These are phyloP conservation scores for Pseudopyricularia cyperi DNA, from an alignment of 2,329 filamentous ascomycete species.

Conservation along the genomic window DNA sequence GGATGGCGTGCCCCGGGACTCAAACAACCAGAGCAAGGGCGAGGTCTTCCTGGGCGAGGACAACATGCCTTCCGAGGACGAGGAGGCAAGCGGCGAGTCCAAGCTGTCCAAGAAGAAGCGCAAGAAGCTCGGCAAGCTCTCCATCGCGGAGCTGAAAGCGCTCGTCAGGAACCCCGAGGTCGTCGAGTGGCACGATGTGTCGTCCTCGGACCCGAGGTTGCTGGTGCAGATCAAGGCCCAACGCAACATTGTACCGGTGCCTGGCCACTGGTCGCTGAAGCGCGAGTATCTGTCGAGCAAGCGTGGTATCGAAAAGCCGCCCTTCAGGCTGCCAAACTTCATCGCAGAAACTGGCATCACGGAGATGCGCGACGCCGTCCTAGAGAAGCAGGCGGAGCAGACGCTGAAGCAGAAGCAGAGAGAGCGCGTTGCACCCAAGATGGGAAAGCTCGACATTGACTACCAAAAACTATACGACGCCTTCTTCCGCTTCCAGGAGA, in stretches of 20 bases:
- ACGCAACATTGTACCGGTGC: conserved; percentile 90
- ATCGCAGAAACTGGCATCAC: conserved; percentile 95
- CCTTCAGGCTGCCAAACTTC: conserved; percentile 87
- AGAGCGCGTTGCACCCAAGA: conserved; percentile 86
- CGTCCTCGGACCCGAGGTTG: conserved; percentile 75
- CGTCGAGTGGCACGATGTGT: conserved; percentile 95
- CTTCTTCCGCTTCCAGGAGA: conserved; percentile 96
- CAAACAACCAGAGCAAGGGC: conserved; percentile 61
- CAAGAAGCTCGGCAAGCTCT: conserved; percentile 83
- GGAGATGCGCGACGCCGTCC: conserved; percentile 92
- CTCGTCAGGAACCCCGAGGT: conserved; percentile 83
- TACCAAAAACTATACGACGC: conserved; percentile 98
- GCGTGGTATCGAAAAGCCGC: conserved; percentile 87
- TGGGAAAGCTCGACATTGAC: conserved; percentile 95
- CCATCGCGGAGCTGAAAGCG: conserved; percentile 86
- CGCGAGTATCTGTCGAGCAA: conserved; percentile 96
- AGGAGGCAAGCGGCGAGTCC: conserved; percentile 48
- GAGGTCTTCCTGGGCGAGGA: conserved; percentile 76
- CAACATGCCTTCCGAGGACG: conserved; percentile 75
- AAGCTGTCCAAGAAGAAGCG: conserved; percentile 90
- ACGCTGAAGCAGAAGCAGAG: conserved; percentile 90
- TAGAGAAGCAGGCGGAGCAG: conserved; percentile 91
- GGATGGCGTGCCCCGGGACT: conserved; percentile 50
- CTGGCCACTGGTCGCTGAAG: conserved; percentile 88
- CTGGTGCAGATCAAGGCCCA: conserved; percentile 92